Base-by-base conservation (phyloP, 768 basidiomycete species). In the Rubroboletus satanas region DNA sequence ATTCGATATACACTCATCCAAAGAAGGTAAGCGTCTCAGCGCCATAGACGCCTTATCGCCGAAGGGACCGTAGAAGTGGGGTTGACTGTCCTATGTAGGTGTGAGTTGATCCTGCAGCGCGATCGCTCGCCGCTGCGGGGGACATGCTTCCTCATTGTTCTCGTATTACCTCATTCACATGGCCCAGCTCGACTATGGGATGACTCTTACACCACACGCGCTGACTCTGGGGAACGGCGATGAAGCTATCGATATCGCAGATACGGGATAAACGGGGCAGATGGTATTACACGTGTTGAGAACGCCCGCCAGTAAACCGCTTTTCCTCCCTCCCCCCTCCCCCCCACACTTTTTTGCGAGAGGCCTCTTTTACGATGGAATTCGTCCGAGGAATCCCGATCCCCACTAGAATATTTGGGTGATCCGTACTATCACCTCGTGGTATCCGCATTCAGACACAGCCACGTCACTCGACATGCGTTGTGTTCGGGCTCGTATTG, bases 81-180 rank as follows among this genome's bases (percentile, higher is more conserved):
- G 60, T 53, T 51, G 58, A 53, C 54, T 56, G 45, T 42, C 62
- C 58, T n/a, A 39, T 48, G 54, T 37, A 23, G 44, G 45, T 8
- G 28, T 5, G 46, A 36, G 35, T 37, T 55, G 52, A 60, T 60
- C 58, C 41, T 14, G 35, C 33, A 45, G 36, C 37, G 29, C 45
- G 41, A 57, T 62, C 49, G 28, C 36, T 60, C 39, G 35, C 21
- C n/a, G 26, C 14, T 48, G 55, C 23, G 60, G 50, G 61, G 57
- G 57, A 45, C 31, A 53, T 21, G 49, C 62, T 63, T 63, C 62
- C 39, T 26, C 59, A 52, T 64, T 61, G 52, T 64, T 50, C 51
- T 51, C 45, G n/a, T 37, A 62, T 59, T 18, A 48, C 32, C 39
- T 29, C 35, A 26, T 35, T 38, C 37, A 54, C 36, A 21, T 60